Evolutionary conservation across 805 yeast genomes (phyloP), one percentile per base, ranked within the genome.

Genomic region (Zygosaccharomyces bailii): DNA sequence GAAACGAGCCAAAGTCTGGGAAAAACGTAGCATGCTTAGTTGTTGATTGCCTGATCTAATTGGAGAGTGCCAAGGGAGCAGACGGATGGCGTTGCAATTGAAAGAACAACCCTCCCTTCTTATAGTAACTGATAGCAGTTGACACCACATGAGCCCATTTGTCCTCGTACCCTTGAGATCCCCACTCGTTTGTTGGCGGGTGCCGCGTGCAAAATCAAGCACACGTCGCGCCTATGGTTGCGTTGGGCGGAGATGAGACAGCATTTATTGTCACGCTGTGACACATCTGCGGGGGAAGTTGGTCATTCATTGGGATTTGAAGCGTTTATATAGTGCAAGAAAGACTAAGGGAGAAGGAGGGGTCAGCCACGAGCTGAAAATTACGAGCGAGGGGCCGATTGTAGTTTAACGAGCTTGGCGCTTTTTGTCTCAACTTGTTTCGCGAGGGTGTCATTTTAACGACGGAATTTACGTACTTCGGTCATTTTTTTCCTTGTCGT

Each of bases 1-100:
- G 59, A 55, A 75, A 62, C 5, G 69, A 67, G 42, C 78, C 79
- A 37, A 25, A 13, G 40, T 11, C 21, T 25, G 40, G 23, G 31
- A 18, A 16, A 37, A 37, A 20, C 33, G 40, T 20, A 25, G 20
- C 40, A 36, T 36, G n/a, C 4, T 36, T 17, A 11, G 10, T 34
- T 34, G 25, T 11, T 20, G n/a, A 5, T 21, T 21, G 25, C 8
- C 25, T 6, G 14, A 10, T 13, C n/a, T 25, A 25, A 10, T 4
- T 3, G 13, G 16, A 11, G 31, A 27, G 10, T 7, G 31, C 4
- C 31, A 27, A 11, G 13, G 4, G 14, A 7, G 13, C 14, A 11
- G 14, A 16, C 14, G 13, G 14, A 27, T 10, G 13, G 31, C 13
- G 14, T 8, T 10, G 16, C 10, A 27, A 27, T 3, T 10, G 31